phyloP scores from a whole-genome alignment of 176 grass and related monocot genomes.

The Aegilops tauschii region DNA sequence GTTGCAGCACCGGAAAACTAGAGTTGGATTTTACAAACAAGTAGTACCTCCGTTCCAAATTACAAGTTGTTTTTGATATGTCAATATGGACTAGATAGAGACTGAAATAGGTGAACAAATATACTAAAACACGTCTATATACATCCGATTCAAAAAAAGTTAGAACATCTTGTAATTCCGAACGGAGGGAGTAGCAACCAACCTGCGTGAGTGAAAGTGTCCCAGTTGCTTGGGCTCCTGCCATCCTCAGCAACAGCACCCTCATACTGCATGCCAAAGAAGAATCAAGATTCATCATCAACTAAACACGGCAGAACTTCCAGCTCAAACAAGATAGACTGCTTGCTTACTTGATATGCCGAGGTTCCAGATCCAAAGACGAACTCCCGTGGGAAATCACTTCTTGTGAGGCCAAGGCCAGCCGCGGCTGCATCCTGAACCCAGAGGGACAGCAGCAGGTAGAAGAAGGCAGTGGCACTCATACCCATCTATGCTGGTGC shows the following conservation, averaged over 20 bases:
- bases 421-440: background rate
- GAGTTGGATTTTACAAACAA: background rate
- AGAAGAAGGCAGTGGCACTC: background rate
- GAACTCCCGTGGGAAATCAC: conserved; percentile 41
- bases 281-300: background rate
- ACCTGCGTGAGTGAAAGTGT: conserved; percentile 43
- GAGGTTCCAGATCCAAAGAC: conserved; percentile 47
- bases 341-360: conserved; percentile 16
- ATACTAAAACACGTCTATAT: too few species aligned
- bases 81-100: too few species aligned
- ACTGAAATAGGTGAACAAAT: too few species aligned
- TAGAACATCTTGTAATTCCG: too few species aligned
- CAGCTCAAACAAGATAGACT: background rate
- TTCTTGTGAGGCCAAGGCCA: conserved; percentile 16
- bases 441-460: background rate
- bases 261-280: conserved; percentile 22
- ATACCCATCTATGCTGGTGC: background rate
- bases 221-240: conserved; percentile 39
- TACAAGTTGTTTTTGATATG: too few species aligned
- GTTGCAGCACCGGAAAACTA: background rate
- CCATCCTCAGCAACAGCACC: conserved; percentile 45
- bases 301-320: background rate
- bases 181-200: background rate
- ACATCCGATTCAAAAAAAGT: too few species aligned
- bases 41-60: background rate